These are phyloP conservation scores for Fusarium subtropicale DNA, from an alignment of 2,329 filamentous ascomycete genomes.

Conservation along the genomic window DNA sequence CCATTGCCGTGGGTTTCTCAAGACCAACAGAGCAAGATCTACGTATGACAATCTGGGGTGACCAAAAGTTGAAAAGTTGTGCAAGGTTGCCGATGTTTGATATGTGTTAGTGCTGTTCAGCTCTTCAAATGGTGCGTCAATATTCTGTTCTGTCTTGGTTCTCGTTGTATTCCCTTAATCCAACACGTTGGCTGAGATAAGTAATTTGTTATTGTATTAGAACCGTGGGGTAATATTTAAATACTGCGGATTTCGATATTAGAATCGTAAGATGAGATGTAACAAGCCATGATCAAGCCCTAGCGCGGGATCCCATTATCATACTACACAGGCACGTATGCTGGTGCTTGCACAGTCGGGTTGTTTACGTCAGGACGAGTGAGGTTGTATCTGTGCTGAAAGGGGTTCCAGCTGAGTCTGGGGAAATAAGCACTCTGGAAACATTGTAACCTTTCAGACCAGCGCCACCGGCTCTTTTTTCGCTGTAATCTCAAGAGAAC, in stretches of 20 bases:
- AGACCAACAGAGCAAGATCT: constrained; percentile 41
- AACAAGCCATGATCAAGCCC: not conserved
- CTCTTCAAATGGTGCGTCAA: constrained; percentile 32
- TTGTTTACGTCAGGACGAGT: constrained; percentile 17
- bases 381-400: constrained; percentile 8
- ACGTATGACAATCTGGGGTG: constrained; percentile 23
- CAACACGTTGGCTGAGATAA: constrained; percentile 7
- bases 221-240: constrained; percentile 1
- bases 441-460: constrained; percentile 31
- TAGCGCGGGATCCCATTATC: not conserved
- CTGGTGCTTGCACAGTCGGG: not conserved
- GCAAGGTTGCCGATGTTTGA: constrained; percentile 14
- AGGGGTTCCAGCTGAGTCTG: constrained; percentile 17
- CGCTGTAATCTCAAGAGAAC: constrained; percentile 44
- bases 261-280: not conserved
- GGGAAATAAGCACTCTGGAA: constrained; percentile 32
- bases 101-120: constrained; percentile 31
- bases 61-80: constrained; percentile 8
- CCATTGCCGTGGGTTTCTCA: constrained; percentile 30
- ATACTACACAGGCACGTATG: not conserved
- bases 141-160: constrained; percentile 5
- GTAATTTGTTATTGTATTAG: constrained; percentile 1
- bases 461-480: constrained; percentile 43
- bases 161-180: constrained; percentile 7
- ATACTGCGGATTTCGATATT: not conserved